These are phyloP conservation scores for Ophiostoma tasmaniense DNA, from an alignment of 2,329 filamentous ascomycete species.

Conservation along the genomic window DNA sequence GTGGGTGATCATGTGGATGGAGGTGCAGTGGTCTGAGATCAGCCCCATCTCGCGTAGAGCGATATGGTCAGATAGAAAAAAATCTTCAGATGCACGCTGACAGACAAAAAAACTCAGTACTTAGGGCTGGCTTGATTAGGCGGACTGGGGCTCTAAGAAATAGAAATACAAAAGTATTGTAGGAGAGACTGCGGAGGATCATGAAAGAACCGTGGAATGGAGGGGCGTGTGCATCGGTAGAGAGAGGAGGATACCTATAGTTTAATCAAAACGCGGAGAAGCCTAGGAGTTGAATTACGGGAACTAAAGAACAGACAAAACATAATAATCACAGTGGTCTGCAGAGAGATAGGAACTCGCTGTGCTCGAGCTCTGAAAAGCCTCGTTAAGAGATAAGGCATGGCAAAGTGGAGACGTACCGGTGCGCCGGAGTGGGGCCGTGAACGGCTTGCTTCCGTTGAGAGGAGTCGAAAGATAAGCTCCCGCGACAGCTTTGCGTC, in stretches of 20 bases:
- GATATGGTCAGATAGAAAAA: not conserved
- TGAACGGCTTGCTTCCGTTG: not conserved
- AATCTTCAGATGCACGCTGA: not conserved
- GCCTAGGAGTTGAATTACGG: not conserved
- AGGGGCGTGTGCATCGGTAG: constrained; percentile 5
- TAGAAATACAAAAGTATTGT: not conserved
- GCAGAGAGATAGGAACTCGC: not conserved
- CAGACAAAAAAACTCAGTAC: not conserved
- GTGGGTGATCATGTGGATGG: not conserved
- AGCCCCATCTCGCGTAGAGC: not conserved
- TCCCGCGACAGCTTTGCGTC: not conserved
- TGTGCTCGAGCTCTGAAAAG: not conserved
- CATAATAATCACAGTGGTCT: not conserved
- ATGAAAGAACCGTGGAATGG: not conserved
- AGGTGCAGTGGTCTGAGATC: not conserved
- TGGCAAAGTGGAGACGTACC: not conserved
- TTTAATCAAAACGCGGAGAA: not conserved
- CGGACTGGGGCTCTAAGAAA: not conserved
- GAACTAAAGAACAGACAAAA: not conserved
- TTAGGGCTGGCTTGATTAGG: not conserved
- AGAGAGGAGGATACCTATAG: not conserved
- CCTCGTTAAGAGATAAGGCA: not conserved
- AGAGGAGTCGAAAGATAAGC: not conserved
- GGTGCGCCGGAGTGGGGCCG: not conserved
- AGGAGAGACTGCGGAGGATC: not conserved